Evolutionary conservation across 1,139 yeast genomes (phyloP).

Genomic region (Hemisphaericaspora xylanilytica): DNA sequence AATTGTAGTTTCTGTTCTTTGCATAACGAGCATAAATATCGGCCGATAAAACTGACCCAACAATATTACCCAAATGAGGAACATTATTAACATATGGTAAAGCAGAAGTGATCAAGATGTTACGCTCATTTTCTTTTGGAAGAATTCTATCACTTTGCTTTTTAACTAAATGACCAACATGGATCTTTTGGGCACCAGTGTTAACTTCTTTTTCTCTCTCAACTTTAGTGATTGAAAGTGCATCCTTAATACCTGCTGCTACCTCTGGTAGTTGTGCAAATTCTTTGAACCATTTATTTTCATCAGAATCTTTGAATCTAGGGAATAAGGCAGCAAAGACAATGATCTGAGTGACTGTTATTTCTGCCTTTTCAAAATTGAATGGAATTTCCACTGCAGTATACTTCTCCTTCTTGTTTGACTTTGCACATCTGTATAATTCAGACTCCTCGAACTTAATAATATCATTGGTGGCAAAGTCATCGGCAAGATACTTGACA

Average conservation of each 20-base stretch:
- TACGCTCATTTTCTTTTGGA: slow-evolving; percentile 71
- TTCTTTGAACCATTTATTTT: slow-evolving; percentile 41
- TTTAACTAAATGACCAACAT: slow-evolving; percentile 39
- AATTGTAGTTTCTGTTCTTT: slow-evolving; percentile 83
- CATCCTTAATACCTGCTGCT: slow-evolving; percentile 36
- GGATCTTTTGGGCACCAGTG: slow-evolving; percentile 56
- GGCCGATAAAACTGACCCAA: slow-evolving; percentile 92
- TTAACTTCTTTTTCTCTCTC: slow-evolving; percentile 48
- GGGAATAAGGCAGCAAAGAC: slow-evolving; percentile 47
- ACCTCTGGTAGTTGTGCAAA: slow-evolving; percentile 38
- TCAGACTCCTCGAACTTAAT: slow-evolving; percentile 30
- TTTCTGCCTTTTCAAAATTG: slow-evolving; percentile 19
- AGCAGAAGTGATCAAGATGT: slow-evolving; percentile 89
- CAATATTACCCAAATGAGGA: slow-evolving; percentile 95
- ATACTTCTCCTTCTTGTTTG: slow-evolving; percentile 27
- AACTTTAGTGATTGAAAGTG: slow-evolving; percentile 39
- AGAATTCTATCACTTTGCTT: slow-evolving; percentile 30
- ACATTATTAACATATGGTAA: slow-evolving; percentile 97
- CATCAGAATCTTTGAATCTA: slow-evolving; percentile 18
- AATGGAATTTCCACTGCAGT: slow-evolving; percentile 14
- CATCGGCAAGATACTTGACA: slow-evolving; percentile 62
- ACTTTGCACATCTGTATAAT: slow-evolving; percentile 31
- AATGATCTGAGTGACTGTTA: slow-evolving; percentile 44
- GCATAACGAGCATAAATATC: slow-evolving; percentile 91
- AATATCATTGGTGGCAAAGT: slow-evolving; percentile 32